Conservation (phyloP, 441 rosid genomes). For the Breynia disticha region DNA sequence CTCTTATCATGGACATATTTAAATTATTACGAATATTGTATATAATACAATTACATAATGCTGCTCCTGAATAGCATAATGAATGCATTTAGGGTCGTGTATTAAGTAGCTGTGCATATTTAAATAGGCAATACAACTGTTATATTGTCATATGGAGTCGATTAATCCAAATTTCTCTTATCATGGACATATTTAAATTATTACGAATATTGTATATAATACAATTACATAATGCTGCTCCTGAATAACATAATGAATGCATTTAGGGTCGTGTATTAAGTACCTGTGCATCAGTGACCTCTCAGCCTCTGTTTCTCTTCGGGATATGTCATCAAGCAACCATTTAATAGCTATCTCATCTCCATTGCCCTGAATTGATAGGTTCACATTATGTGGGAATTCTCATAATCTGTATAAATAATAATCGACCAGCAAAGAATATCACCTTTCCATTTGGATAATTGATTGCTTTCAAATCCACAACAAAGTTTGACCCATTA, state of each 20-base stretch:
- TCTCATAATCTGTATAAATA: conserved; percentile 3
- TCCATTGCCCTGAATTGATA: conserved; percentile 26
- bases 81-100: conserved; percentile 15
- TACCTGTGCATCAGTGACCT: conserved; percentile 69
- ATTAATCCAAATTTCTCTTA: neutral
- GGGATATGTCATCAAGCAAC: conserved; percentile 58
- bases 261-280: conserved; percentile 8
- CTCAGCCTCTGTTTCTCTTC: conserved; percentile 57
- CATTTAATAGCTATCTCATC: conserved; percentile 38
- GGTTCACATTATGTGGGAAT: conserved; percentile 7
- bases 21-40: neutral
- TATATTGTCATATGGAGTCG: neutral
- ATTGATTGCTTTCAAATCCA: conserved; percentile 23
- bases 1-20: conserved; percentile 2
- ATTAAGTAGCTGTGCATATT: conserved; percentile 7
- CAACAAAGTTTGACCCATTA: conserved; percentile 42
- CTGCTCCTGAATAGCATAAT: too few relatives aligned
- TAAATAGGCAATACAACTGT: conserved; percentile 6
- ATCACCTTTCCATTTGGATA: conserved; percentile 33
- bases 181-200: conserved; percentile 4
- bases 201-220: neutral
- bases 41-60: too few relatives aligned
- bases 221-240: neutral
- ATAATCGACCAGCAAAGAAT: conserved; percentile 1
- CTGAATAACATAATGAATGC: conserved; percentile 1